phyloP scores from a whole-genome alignment of 257 asterid species.

The Thymus mandschuricus region DNA sequence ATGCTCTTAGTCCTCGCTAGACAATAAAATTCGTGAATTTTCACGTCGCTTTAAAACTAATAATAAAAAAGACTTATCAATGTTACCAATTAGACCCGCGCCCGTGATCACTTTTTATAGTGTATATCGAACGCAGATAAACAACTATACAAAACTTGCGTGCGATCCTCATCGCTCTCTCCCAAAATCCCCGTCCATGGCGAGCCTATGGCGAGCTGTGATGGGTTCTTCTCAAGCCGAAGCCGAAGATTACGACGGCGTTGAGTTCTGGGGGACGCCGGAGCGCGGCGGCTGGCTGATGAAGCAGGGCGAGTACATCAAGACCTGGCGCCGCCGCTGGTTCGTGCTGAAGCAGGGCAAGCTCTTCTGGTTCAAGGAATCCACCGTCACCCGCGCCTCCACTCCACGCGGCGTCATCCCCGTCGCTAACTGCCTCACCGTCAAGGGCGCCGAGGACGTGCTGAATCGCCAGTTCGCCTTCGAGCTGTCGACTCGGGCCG shows the following conservation, averaged over 20 bases:
- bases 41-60: too few species aligned
- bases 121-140: too few species aligned
- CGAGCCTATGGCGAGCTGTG: conserved; percentile 83
- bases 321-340: conserved; percentile 99
- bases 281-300: conserved; percentile 89
- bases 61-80: too few species aligned
- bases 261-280: conserved; percentile 81
- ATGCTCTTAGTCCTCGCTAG: too few species aligned
- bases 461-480: conserved; percentile 78
- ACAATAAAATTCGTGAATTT: too few species aligned
- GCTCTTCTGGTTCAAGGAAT: conserved; percentile 95
- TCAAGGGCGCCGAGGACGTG: conserved; percentile 96
- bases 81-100: too few species aligned
- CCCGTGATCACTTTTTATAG: too few species aligned
- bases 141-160: too few species aligned
- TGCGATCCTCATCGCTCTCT: conserved; percentile 3
- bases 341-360: conserved; percentile 89
- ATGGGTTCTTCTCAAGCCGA: conserved; percentile 59
- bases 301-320: conserved; percentile 95
- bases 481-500: conserved; percentile 74
- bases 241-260: conserved; percentile 65
- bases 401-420: conserved; percentile 83
- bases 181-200: conserved; percentile 39
- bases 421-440: conserved; percentile 76
- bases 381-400: conserved; percentile 63